These are phyloP conservation scores for Colletotrichum liriopes DNA, from an alignment of 2,329 filamentous ascomycete species.

Conservation along the genomic window DNA sequence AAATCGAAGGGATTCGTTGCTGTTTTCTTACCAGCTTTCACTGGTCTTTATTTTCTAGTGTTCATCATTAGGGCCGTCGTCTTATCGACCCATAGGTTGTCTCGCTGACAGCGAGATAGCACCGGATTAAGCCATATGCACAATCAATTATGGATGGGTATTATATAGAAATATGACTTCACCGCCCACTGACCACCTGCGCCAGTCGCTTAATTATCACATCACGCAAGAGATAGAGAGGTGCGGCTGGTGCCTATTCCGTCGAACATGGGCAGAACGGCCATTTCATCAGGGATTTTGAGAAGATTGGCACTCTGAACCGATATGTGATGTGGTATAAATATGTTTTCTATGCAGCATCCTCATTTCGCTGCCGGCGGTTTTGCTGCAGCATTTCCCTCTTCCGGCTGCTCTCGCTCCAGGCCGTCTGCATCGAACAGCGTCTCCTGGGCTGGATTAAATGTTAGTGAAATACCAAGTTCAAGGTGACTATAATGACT, in stretches of 20 bases:
- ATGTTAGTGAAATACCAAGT: slow-evolving; percentile 40
- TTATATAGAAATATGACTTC: too few relatives aligned
- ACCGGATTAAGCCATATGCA: too few relatives aligned
- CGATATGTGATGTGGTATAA: background rate
- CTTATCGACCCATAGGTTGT: too few relatives aligned
- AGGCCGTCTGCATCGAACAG: slow-evolving; percentile 66
- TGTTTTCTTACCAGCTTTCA: too few relatives aligned
- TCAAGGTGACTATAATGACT: slow-evolving; percentile 53
- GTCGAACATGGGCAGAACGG: background rate
- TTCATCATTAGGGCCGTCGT: too few relatives aligned
- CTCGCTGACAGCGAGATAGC: too few relatives aligned
- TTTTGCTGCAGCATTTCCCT: slow-evolving; percentile 64
- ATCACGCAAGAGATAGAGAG: background rate
- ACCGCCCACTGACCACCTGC: too few relatives aligned
- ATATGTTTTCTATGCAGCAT: background rate
- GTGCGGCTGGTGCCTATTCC: background rate
- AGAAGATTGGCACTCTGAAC: background rate
- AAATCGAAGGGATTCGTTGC: too few relatives aligned
- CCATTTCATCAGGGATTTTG: background rate
- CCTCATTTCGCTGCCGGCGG: slow-evolving; percentile 3
- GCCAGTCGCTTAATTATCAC: background rate
- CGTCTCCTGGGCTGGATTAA: slow-evolving; percentile 72
- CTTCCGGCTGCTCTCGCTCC: slow-evolving; percentile 55
- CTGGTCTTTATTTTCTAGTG: too few relatives aligned
- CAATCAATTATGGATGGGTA: too few relatives aligned